These are phyloP conservation scores for Metschnikowia noctiluminum DNA, from an alignment of 805 yeast genomes.

Conservation along the genomic window DNA sequence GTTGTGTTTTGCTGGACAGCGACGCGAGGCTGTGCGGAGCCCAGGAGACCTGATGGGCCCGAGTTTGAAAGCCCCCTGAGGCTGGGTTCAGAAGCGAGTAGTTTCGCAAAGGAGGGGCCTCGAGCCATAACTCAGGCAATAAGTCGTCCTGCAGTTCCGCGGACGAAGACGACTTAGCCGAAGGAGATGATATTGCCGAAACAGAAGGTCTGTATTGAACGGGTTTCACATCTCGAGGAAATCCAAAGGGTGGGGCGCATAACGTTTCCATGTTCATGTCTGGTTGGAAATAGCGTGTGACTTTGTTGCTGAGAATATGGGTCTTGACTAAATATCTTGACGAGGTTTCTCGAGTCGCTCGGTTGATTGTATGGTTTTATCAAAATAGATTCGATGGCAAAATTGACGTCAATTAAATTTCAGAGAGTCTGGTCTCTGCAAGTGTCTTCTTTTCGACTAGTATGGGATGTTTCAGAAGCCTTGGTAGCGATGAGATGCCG, in stretches of 20 bases:
- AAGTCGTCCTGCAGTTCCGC: slow-evolving; percentile 23
- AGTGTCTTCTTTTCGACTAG: too few species aligned
- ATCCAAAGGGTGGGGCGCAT: slow-evolving; percentile 5
- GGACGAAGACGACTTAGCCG: slow-evolving; percentile 11
- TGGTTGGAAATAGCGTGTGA: too few species aligned
- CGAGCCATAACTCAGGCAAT: slow-evolving; percentile 35
- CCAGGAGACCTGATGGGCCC: background rate
- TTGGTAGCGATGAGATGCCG: too few species aligned
- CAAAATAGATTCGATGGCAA: too few species aligned
- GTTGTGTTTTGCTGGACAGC: background rate
- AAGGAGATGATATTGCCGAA: slow-evolving; percentile 8
- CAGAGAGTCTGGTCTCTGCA: too few species aligned
- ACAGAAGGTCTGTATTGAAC: background rate
- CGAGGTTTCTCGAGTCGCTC: background rate
- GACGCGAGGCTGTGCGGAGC: background rate
- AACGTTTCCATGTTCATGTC: slow-evolving; percentile 6
- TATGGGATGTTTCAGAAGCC: too few species aligned
- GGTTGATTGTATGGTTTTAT: too few species aligned
- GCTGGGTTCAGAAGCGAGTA: background rate
- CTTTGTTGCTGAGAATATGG: too few species aligned
- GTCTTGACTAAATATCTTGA: background rate
- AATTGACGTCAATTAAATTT: too few species aligned
- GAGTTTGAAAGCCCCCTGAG: background rate
- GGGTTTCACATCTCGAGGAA: slow-evolving; percentile 4
- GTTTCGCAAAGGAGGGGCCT: slow-evolving; percentile 11